Conservation (phyloP, 2,329 filamentous ascomycete genomes). For the Sphaerulina vaccinii region DNA sequence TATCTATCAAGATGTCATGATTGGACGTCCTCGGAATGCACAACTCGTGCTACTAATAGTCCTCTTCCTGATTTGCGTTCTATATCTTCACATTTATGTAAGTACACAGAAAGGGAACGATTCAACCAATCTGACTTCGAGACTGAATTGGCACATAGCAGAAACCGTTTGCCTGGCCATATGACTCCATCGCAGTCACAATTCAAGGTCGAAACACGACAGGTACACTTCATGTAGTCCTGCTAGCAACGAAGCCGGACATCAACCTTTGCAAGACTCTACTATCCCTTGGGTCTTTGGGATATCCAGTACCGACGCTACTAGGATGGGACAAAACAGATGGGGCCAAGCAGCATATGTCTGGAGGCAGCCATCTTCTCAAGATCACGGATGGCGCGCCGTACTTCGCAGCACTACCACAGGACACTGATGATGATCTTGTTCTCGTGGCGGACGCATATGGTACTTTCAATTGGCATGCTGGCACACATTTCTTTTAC, state of each 20-base stretch:
- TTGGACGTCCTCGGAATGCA: neutral
- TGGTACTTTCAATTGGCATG: constrained; percentile 12
- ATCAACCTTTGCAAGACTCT: constrained; percentile 25
- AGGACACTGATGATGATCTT: constrained; percentile 25
- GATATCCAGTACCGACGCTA: constrained; percentile 22
- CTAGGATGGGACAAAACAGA: constrained; percentile 22
- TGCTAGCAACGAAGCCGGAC: constrained; percentile 2
- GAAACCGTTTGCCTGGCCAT: neutral
- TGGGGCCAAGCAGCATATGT: constrained; percentile 13
- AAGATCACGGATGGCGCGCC: constrained; percentile 24
- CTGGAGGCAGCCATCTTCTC: constrained; percentile 24
- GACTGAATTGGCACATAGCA: neutral
- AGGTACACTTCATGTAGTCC: constrained; percentile 1
- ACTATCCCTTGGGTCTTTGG: constrained; percentile 16
- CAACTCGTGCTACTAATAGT: neutral
- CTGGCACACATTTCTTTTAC: neutral
- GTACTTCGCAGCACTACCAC: constrained; percentile 16
- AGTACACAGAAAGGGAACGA: neutral
- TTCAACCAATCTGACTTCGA: neutral
- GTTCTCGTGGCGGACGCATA: constrained; percentile 29
- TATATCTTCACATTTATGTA: neutral
- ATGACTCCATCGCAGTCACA: neutral
- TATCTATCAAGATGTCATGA: neutral
- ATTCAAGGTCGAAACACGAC: neutral
- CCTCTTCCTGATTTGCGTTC: neutral